Base-by-base conservation (phyloP, 2,329 filamentous ascomycete genomes). In the Apiospora marii region DNA sequence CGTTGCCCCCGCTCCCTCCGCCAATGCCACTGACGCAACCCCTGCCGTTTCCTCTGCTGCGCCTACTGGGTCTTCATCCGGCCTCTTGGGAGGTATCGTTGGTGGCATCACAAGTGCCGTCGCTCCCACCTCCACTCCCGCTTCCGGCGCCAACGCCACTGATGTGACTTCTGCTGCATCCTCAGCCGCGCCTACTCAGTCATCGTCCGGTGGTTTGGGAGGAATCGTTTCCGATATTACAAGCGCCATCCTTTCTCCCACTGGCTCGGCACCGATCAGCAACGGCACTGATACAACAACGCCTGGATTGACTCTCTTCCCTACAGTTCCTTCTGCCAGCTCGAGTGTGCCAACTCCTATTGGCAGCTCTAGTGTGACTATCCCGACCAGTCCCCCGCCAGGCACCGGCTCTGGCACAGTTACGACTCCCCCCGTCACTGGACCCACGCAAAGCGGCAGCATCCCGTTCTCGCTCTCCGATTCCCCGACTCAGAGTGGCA, bases 161-260 rank as follows among this genome's bases (percentile, higher is more conserved):
- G 64, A 67, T 1, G 22, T 12, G 30, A 22, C 37, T 2, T 48
- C 67, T 24, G 30, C 67, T n/a, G 27, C 16, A 7, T 22, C 37
- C 34, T 41, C 61, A 22, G 34, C 61, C 14, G 34, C 22, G 8
- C 13, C 67, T 19, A 27, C 64, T 30, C n/a, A 19, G 12, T n/a
- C 30, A 7, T 4, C n/a, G 68, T 19, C n/a, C 3, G 46, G 14
- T 37, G 37, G 24, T 12, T 44, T 71, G 43, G 68, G 44, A 19
- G 46, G 64, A 12, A 71, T 73, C 51, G 19, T 73, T n/a, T 72
- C 70, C 16, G 72, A 67, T 44, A 64, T 73, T 24, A 70, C 70
- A 27, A 72, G 70, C 44, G 64, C 64, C 19, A 27, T 68, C 61
- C 67, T 70, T 19, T 70, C 68, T 19, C 27, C 67, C 27, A 70